These are phyloP conservation scores for Helichrysum umbraculigerum DNA, from an alignment of 129 eudicot species.

Conservation along the genomic window DNA sequence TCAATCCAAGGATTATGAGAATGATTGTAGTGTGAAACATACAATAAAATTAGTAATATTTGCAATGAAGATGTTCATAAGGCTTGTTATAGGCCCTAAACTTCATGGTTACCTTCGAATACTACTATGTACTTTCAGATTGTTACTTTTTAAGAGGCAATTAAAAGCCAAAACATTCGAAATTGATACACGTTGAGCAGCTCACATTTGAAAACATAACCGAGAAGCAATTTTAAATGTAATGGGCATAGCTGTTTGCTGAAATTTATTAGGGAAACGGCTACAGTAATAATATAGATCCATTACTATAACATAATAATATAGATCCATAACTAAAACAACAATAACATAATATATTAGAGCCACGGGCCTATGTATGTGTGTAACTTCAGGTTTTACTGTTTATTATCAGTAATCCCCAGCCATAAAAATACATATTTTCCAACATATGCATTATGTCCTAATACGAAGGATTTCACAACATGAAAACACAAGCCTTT, in stretches of 20 bases:
- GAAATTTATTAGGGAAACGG: not conserved
- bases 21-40: not conserved
- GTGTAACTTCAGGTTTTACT: not conserved
- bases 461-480: not conserved
- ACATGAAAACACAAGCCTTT: not conserved
- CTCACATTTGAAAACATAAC: not conserved
- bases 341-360: not conserved
- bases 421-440: not conserved
- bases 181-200: not conserved
- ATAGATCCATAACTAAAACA: not conserved
- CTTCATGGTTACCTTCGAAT: conserved; percentile 6
- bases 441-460: conserved; percentile 2
- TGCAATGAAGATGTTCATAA: not conserved
- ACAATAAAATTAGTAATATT: not conserved
- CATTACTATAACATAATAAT: not conserved
- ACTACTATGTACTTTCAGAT: not conserved
- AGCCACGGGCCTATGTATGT: not conserved
- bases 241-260: not conserved
- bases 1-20: not conserved
- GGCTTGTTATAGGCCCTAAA: conserved; percentile 8
- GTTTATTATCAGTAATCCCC: not conserved
- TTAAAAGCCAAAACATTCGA: not conserved
- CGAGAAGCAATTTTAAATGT: not conserved
- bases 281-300: not conserved
- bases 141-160: not conserved